Base-by-base conservation (phyloP, 306 rosid species). In the Parietaria judaica region DNA sequence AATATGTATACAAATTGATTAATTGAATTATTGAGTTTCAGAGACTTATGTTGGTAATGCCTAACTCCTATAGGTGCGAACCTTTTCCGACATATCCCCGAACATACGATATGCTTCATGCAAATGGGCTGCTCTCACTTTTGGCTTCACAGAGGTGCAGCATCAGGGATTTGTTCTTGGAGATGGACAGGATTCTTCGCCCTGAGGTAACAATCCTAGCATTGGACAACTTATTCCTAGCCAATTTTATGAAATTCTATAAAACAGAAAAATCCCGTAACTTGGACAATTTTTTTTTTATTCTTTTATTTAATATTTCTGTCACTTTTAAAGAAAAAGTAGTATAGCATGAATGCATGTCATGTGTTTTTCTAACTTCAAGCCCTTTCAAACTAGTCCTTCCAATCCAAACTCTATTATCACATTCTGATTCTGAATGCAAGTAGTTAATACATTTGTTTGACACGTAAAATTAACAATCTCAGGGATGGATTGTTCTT, bases 71-170 rank as follows among this genome's bases (percentile, higher is more conserved):
- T 77, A 94, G 99, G 99, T 94, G 99, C 11, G 90, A 88, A 65
- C 95, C 97, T 39, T 94, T 94, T 80, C 99, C 99, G 39, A 94
- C 94, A 68, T 88, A 88, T 72, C 95, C 99, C 4, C 85, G 99
- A 65, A 88, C 99, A 70, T 94, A 94, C 65, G 99, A 94, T 70
- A 36, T 94, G 82, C 88, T 88, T 66, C 97, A 94, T 14, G 97
- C 91, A 46, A 72, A 84, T 71, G 97, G 89, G 65, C 95, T 94
- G 23, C 77, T 94, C 57, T 82, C 99, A 36, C 84, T 53, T 70
- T 85, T 84, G 43, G 36, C 76, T 64, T 76, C 87, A 60, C 88
- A 89, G 75, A 80, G 83, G 74, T 94, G 99, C 79, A 64, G 82
- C 78, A 68, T 78, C 87, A 71, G 70, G 63, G 97, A 83, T 74